Evolutionary conservation across 345 rosid species (phyloP), one percentile per base, ranked within the genome.

Genomic region (Rhizophora apiculata): DNA sequence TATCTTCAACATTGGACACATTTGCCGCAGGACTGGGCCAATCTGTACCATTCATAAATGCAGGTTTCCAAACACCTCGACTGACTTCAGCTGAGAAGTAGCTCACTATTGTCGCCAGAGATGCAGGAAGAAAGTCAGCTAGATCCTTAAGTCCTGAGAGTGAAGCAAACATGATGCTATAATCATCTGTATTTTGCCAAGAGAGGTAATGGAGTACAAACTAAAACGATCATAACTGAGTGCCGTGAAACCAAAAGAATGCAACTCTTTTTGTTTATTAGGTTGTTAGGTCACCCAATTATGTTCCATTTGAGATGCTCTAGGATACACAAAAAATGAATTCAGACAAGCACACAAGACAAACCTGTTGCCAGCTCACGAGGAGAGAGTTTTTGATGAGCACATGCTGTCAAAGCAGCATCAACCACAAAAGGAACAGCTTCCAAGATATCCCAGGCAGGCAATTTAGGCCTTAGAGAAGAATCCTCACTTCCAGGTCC

Each of bases 11-110:
- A 6, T 37, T 76, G 34, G 87, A 84, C 67, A 95, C 79, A 84
- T 92, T 92, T 67, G 94, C 93, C 61, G 94, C 88, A 79, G 99
- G 99, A 76, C 98, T 95, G 16, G 99, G 99, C 99, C 99, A 95
- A 82, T 95, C 99, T 63, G 96, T 87, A 76, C 99, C 99, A 73
- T 95, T 95, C 99, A 95, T 95, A 76, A 82, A 83, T 70, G 84
- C 99, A 13, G 93, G 96, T 82, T 87, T 92, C 98, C 98, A 95
- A 67, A 95, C 79, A 60, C 99, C 98, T 65, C 99, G 82, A 36
- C 96, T 92, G 54, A 95, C 96, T 86, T 95, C 99, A 31, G 99
- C 96, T 7, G 96, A 86, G 72, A 90, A 87, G 83, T 90, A 95
- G 83, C 98, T 88, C 29, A 88, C 91, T 63, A 92, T 92, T 49